Base-by-base conservation (phyloP, 768 basidiomycete species). In the Pisolithus tinctorius region DNA sequence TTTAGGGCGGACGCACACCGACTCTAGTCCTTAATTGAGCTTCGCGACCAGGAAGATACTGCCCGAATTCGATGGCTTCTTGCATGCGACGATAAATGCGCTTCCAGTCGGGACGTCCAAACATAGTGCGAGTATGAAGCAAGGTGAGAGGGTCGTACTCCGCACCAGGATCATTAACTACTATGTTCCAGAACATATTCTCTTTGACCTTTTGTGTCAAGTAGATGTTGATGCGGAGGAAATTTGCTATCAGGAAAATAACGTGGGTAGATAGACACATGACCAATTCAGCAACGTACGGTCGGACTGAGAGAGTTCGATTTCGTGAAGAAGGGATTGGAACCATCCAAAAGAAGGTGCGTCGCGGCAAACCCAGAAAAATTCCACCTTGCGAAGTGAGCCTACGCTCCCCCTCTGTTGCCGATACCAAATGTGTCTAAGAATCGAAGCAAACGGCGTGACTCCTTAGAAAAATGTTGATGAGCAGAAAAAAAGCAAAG, bases 331-430 rank as follows among this genome's bases (percentile, higher is more conserved):
- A 48, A 96, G 71, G 54, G 79, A 83, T 67, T 94, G 90, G 80
- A 97, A 95, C 93, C 93, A 96, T 60, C 91, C 93, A 61, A 96
- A 93, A 16, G 88, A 89, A n/a, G 90, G 90, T n/a, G 88, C 83
- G 58, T 93, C 89, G 64, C 89, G 85, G 66, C 86, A 89, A 56
- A 91, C 80, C 93, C 93, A 95, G 73, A 95, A 89, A 69, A 95
- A 94, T 60, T 95, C 91, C 52, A 96, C 94, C 40, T 88, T 82
- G 48, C 86, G 83, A 51, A 97, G 82, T 29, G 83, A 79, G 30
- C 89, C 88, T 31, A 94, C 72, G 52, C 80, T 77, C 39, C 86
- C 84, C 51, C 76, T 78, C 71, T 82, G 83, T 68, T 94, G 92
- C 59, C 83, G 81, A 72, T 95, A 94, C 93, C 93, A 94, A 55